These are phyloP conservation scores for Suhomyces taliae DNA, from an alignment of 1,139 yeast genomes.

Conservation along the genomic window DNA sequence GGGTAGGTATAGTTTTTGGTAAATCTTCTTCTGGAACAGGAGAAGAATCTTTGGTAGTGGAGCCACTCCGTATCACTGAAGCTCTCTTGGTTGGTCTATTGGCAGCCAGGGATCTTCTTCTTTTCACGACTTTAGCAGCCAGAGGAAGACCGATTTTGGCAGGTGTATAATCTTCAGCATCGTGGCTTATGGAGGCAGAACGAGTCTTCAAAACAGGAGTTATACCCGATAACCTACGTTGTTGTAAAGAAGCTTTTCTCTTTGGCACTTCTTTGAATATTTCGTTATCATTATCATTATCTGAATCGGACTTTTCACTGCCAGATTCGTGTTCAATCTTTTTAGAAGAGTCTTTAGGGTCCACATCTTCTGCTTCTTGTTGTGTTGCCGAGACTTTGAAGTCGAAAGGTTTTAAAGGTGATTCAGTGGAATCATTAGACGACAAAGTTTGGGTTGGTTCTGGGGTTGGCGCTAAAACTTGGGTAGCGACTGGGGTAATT, in stretches of 20 bases:
- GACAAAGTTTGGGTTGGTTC: conserved; percentile 1
- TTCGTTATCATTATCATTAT: conserved; percentile 21
- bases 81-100: conserved; percentile 6
- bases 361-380: conserved; percentile 25
- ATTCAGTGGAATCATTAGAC: not conserved
- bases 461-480: not conserved
- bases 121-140: conserved; percentile 30
- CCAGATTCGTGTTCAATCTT: not conserved
- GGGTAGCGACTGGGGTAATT: not conserved
- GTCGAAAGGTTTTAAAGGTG: conserved; percentile 9
- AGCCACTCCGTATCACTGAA: conserved; percentile 5
- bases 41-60: conserved; percentile 11
- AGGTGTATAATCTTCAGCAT: conserved; percentile 20
- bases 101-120: conserved; percentile 26
- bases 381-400: conserved; percentile 4
- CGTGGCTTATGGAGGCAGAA: conserved; percentile 29
- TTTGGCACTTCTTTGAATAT: conserved; percentile 31
- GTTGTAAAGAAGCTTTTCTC: conserved; percentile 33
- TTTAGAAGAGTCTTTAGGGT: conserved; percentile 28
- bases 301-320: conserved; percentile 21
- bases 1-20: not conserved
- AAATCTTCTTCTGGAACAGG: conserved; percentile 12
- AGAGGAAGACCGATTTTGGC: conserved; percentile 41
- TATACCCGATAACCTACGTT: conserved; percentile 41
- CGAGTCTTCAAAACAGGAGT: conserved; percentile 28